A percentile compares a stretch with the other conserved stretches of the same genome.
Evolutionary conservation across 805 yeast species (phyloP).

Genomic region (Candida yuanshanica): DNA sequence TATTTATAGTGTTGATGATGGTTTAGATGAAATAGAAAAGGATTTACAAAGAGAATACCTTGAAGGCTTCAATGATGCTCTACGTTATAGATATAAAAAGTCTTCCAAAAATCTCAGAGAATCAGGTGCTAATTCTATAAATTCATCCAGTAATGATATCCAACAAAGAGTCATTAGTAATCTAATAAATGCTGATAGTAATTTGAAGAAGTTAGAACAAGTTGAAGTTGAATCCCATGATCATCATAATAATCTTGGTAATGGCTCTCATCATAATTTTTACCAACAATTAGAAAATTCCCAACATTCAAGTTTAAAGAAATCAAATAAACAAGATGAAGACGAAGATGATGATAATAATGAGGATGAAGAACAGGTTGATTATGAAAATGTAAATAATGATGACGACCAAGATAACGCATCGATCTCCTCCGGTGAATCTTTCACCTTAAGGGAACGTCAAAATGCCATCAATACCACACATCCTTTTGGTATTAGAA

Average conservation of each 20-base stretch:
- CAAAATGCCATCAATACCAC: conserved; percentile 95
- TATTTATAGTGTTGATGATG: conserved; percentile 78
- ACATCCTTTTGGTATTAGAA: conserved; percentile 96
- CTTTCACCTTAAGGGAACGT: conserved; percentile 83
- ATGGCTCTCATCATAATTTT: conserved; percentile 1
- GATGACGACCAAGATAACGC: conserved; percentile 24
- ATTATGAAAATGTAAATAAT: conserved; percentile 2
- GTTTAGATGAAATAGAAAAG: conserved; percentile 62
- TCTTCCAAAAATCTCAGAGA: conserved; percentile 19
- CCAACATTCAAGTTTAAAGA: background rate
- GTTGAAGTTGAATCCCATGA: conserved; percentile 18
- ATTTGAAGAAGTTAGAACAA: conserved; percentile 19
- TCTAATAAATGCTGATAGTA: conserved; percentile 22
- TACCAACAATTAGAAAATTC: conserved; percentile 7
- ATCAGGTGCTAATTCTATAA: background rate
- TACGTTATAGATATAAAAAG: conserved; percentile 41
- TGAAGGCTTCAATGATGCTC: conserved; percentile 71
- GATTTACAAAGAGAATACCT: conserved; percentile 54
- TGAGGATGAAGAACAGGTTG: background rate
- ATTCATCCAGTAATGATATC: conserved; percentile 1
- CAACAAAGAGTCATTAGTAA: conserved; percentile 15
- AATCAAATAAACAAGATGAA: background rate
- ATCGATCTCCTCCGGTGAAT: conserved; percentile 58
- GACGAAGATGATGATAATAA: background rate
- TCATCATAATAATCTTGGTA: conserved; percentile 10